phyloP scores from a whole-genome alignment of 768 basidiomycete species.

The Hemileccinum rubropunctum region DNA sequence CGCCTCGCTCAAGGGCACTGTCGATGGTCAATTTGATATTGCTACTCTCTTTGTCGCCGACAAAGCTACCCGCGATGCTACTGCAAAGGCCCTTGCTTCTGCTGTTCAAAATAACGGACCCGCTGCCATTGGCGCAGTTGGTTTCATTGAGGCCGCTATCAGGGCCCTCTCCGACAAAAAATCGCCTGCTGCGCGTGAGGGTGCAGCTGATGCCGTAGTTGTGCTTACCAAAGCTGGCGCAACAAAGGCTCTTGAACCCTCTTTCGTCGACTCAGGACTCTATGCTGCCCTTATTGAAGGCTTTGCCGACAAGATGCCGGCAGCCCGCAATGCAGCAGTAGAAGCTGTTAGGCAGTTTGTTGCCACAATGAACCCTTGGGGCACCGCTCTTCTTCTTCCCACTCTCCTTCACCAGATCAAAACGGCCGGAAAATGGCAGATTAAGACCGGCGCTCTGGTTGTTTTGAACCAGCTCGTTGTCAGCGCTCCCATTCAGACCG shows the following conservation, averaged over 20 bases:
- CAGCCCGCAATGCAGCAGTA: slow-evolving; percentile 80
- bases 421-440: slow-evolving; percentile 95
- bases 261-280: slow-evolving; percentile 83
- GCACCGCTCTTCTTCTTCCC: slow-evolving; percentile 76
- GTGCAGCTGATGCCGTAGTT: slow-evolving; percentile 70
- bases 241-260: slow-evolving; percentile 80
- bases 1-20: slow-evolving; percentile 70
- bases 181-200: slow-evolving; percentile 87
- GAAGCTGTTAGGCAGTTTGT: slow-evolving; percentile 78
- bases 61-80: slow-evolving; percentile 74
- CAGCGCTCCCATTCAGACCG: slow-evolving; percentile 78
- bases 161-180: slow-evolving; percentile 96
- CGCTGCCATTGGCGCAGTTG: slow-evolving; percentile 63
- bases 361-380: slow-evolving; percentile 86
- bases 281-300: slow-evolving; percentile 85
- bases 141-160: slow-evolving; percentile 69
- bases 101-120: slow-evolving; percentile 84
- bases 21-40: slow-evolving; percentile 66
- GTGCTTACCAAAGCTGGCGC: slow-evolving; percentile 68
- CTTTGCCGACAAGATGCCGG: slow-evolving; percentile 93
- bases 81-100: slow-evolving; percentile 67
- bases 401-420: slow-evolving; percentile 90
- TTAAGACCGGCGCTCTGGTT: slow-evolving; percentile 86
- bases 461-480: slow-evolving; percentile 84
- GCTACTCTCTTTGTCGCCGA: slow-evolving; percentile 80